Evolutionary conservation across 768 basidiomycete species (phyloP).

Genomic region (Kwoniella mangroviensis): DNA sequence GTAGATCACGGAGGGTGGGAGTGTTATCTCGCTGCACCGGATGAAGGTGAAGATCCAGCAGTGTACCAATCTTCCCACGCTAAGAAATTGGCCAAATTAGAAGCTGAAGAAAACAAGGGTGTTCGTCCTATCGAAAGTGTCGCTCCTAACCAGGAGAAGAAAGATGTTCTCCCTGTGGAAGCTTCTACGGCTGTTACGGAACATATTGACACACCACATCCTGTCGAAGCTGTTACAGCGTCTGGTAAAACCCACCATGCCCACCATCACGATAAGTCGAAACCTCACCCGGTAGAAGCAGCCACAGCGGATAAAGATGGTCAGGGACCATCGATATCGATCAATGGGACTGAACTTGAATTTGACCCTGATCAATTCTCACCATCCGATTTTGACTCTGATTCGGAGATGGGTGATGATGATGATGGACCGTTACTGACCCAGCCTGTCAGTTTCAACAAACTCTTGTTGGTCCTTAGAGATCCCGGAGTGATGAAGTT

Average conservation of each 20-base stretch:
- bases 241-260: neutral
- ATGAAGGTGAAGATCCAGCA: conserved; percentile 93
- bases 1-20: conserved; percentile 83
- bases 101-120: conserved; percentile 26
- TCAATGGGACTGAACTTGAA: conserved; percentile 53
- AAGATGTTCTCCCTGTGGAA: conserved; percentile 16
- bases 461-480: conserved; percentile 81
- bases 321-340: conserved; percentile 42
- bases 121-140: conserved; percentile 12
- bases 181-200: conserved; percentile 18
- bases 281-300: conserved; percentile 8
- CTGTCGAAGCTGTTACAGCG: neutral
- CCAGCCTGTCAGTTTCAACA: conserved; percentile 87
- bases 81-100: conserved; percentile 50
- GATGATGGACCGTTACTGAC: conserved; percentile 79
- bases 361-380: conserved; percentile 57
- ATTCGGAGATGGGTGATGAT: conserved; percentile 59
- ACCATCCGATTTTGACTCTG: conserved; percentile 54
- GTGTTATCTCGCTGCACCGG: conserved; percentile 95
- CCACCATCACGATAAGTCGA: neutral
- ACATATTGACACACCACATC: neutral
- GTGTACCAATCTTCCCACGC: conserved; percentile 75
- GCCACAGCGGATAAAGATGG: conserved; percentile 17
- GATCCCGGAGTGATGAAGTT: conserved; percentile 94
- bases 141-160: conserved; percentile 12